phyloP scores from a whole-genome alignment of 495 filamentous ascomycete genomes.

The Neurospora terricola region DNA sequence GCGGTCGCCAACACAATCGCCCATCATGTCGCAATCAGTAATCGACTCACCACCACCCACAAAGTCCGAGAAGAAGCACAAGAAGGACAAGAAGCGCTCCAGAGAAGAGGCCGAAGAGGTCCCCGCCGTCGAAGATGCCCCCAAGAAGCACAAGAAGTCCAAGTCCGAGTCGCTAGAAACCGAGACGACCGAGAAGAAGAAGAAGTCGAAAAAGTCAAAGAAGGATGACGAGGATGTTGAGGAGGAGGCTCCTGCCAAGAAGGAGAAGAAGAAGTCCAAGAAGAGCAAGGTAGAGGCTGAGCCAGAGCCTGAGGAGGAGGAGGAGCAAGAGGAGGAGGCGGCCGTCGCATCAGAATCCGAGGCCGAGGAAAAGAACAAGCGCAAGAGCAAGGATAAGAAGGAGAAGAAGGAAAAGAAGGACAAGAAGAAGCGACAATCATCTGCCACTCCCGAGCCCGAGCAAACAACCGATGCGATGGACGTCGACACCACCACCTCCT shows the following conservation, averaged over 20 bases:
- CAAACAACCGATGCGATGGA: conserved; percentile 16
- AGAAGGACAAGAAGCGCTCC: conserved; percentile 5
- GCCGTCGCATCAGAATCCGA: not conserved
- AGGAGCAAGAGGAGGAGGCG: conserved; percentile 3
- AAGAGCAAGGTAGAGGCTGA: conserved; percentile 12
- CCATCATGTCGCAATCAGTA: not conserved
- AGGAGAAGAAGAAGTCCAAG: conserved; percentile 21
- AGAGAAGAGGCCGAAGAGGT: conserved; percentile 6
- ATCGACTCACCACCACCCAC: not conserved
- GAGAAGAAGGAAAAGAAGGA: conserved; percentile 10
- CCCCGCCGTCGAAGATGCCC: not conserved
- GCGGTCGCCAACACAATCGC: not conserved
- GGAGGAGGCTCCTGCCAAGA: not conserved
- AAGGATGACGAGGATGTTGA: not conserved
- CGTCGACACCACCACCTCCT: conserved; percentile 5
- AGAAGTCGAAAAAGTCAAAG: conserved; percentile 8
- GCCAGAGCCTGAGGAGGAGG: not conserved
- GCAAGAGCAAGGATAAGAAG: conserved; percentile 16
- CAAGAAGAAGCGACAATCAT: conserved; percentile 6
- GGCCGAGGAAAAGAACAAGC: conserved; percentile 11
- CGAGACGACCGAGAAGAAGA: conserved; percentile 7
- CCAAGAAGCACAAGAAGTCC: conserved; percentile 17
- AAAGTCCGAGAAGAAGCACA: conserved; percentile 16
- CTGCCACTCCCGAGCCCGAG: conserved; percentile 5
- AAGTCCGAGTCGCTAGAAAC: conserved; percentile 5